Evolutionary conservation across 2,329 filamentous ascomycete species (phyloP).

Genomic region (Didymella lethalis): DNA sequence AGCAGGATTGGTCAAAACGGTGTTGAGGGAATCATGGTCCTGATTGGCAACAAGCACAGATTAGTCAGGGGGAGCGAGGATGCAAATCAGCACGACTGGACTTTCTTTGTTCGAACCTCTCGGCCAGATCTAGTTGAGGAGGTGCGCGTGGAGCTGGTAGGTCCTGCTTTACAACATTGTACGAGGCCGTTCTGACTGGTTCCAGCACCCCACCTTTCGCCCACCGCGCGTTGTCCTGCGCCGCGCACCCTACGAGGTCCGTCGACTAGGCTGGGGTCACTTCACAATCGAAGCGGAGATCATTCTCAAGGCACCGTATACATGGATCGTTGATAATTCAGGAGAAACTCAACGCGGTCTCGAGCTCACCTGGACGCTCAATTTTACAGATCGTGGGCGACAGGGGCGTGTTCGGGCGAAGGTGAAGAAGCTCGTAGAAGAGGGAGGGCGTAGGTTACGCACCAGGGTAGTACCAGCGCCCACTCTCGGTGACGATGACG

Average conservation of each 20-base stretch:
- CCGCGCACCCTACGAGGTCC: slow-evolving; percentile 52
- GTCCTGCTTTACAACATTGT: background rate
- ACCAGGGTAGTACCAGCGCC: slow-evolving; percentile 3
- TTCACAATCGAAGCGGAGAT: slow-evolving; percentile 53
- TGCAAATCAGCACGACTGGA: slow-evolving; percentile 55
- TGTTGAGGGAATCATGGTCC: slow-evolving; percentile 53
- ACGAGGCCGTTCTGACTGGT: background rate
- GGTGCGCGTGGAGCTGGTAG: slow-evolving; percentile 50
- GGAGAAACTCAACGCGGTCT: slow-evolving; percentile 45
- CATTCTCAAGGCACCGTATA: slow-evolving; percentile 54
- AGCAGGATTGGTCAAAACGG: slow-evolving; percentile 34
- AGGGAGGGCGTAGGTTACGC: slow-evolving; percentile 33
- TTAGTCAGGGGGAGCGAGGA: slow-evolving; percentile 32
- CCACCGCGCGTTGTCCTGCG: slow-evolving; percentile 47
- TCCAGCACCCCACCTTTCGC: slow-evolving; percentile 54
- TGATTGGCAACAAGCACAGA: slow-evolving; percentile 56
- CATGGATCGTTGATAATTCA: slow-evolving; percentile 54
- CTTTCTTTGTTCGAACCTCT: slow-evolving; percentile 56
- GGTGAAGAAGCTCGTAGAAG: slow-evolving; percentile 44
- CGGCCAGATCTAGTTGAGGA: slow-evolving; percentile 56
- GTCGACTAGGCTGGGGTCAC: slow-evolving; percentile 53
- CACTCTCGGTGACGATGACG: slow-evolving; percentile 20
- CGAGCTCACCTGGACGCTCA: slow-evolving; percentile 54
- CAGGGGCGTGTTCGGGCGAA: slow-evolving; percentile 54
- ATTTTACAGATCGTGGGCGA: slow-evolving; percentile 52